Conservation (phyloP, 225 moss, liverwort and hornwort species). For the Polytrichum commune region DNA sequence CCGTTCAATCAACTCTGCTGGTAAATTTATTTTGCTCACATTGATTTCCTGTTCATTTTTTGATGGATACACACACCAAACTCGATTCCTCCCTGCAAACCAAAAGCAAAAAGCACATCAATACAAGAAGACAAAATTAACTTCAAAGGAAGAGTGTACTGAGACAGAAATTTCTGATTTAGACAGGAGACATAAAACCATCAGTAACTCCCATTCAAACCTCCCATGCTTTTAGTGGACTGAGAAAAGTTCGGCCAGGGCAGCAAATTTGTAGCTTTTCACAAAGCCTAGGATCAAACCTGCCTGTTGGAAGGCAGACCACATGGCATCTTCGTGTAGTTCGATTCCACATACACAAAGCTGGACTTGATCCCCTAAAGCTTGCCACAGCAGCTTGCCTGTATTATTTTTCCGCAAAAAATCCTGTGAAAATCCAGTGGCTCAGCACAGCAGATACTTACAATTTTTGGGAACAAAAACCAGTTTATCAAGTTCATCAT, state of each 20-base stretch:
- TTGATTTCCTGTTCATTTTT: conserved; percentile 56
- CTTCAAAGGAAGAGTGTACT: too few species aligned
- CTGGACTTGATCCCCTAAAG: conserved; percentile 61
- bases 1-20: conserved; percentile 24
- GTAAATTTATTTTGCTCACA: conserved; percentile 51
- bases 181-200: too few species aligned
- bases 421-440: conserved; percentile 51
- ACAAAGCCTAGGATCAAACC: conserved; percentile 42
- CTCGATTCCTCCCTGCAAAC: conserved; percentile 59
- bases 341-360: conserved; percentile 66
- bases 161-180: too few species aligned
- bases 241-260: too few species aligned
- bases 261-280: too few species aligned
- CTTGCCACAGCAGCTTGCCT: conserved; percentile 92
- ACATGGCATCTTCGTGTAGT: conserved; percentile 83
- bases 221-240: too few species aligned
- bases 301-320: conserved; percentile 83
- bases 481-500: background rate
- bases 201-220: too few species aligned
- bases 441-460: background rate
- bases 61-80: conserved; percentile 90
- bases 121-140: too few species aligned
- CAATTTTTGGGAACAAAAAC: background rate
- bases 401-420: conserved; percentile 97
- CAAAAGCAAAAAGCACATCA: background rate